Evolutionary conservation across 2,329 filamentous ascomycete species (phyloP).

Genomic region (Neofusicoccum kwambonambiense): DNA sequence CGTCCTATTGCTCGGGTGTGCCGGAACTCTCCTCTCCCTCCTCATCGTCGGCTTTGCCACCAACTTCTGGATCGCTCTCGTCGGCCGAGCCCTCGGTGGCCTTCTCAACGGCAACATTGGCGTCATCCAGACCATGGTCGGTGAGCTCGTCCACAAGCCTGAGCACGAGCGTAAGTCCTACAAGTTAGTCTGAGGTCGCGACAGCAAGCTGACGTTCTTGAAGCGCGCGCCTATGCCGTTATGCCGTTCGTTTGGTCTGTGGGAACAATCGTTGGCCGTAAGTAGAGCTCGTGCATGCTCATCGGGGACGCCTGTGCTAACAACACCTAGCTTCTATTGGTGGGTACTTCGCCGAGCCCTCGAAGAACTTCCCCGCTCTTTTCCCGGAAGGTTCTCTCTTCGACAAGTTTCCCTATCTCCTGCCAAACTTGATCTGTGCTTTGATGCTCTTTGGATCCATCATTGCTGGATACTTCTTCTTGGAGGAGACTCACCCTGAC

Average conservation of each 20-base stretch:
- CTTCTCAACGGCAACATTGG: constrained; percentile 89
- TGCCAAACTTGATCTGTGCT: constrained; percentile 86
- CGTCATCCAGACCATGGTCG: constrained; percentile 88
- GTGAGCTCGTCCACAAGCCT: constrained; percentile 77
- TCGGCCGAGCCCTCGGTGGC: constrained; percentile 74
- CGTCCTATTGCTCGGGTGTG: constrained; percentile 51
- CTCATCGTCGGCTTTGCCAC: constrained; percentile 77
- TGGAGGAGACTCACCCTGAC: constrained; percentile 88
- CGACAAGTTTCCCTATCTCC: constrained; percentile 76
- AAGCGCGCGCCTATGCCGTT: constrained; percentile 79
- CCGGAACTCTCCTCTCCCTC: constrained; percentile 80
- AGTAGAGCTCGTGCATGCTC: constrained; percentile 19
- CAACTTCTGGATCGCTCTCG: constrained; percentile 80
- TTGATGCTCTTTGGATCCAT: constrained; percentile 75
- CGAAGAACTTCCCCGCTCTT: constrained; percentile 66
- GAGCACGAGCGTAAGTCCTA: constrained; percentile 75
- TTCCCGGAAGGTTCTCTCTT: constrained; percentile 72
- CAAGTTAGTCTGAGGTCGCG: background rate
- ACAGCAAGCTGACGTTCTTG: constrained; percentile 19
- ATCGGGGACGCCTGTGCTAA: constrained; percentile 23
- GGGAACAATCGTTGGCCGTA: constrained; percentile 76
- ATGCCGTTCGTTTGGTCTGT: constrained; percentile 96
- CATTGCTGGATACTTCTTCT: constrained; percentile 72
- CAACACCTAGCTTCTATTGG: constrained; percentile 66
- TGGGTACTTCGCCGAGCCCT: constrained; percentile 79